Evolutionary conservation across 495 filamentous ascomycete genomes (phyloP).

Genomic region (Aspergillus asperescens): DNA sequence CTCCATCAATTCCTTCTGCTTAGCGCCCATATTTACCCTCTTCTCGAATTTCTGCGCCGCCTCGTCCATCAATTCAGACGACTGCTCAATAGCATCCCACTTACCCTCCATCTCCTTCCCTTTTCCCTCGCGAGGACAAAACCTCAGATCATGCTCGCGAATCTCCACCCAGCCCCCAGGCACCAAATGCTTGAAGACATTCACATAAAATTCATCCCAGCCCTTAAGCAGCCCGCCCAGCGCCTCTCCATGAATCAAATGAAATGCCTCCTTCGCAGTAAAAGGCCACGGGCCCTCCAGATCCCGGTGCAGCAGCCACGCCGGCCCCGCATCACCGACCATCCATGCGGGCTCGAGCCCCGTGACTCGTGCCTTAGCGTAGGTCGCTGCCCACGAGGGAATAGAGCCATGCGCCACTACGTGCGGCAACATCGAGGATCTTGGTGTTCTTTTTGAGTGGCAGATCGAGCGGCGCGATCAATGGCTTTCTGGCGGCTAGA

Average conservation of each 20-base stretch:
- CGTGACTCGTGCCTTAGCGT: too few relatives aligned
- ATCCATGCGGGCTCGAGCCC: too few relatives aligned
- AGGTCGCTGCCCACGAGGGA: too few relatives aligned
- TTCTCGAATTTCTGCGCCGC: conserved; percentile 6
- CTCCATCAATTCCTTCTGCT: conserved; percentile 6
- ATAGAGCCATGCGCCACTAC: background rate
- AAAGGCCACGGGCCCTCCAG: conserved; percentile 7
- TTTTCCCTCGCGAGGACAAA: background rate
- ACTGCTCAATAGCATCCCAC: background rate
- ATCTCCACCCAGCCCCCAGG: conserved; percentile 8
- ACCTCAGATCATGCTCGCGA: conserved; percentile 1
- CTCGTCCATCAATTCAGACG: background rate
- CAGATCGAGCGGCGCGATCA: background rate
- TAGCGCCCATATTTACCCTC: background rate
- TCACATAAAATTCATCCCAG: background rate
- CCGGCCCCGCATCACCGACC: too few relatives aligned
- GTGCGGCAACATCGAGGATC: background rate
- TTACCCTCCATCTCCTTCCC: background rate
- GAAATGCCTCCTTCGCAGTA: conserved; percentile 8
- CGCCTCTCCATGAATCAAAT: conserved; percentile 5
- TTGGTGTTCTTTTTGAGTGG: background rate
- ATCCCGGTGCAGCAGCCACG: conserved; percentile 3
- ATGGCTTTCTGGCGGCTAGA: background rate
- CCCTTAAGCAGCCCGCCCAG: conserved; percentile 2
- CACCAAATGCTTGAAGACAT: conserved; percentile 1